phyloP scores from a whole-genome alignment of 2,329 filamentous ascomycete genomes.

The Pestalotiopsis sp. region DNA sequence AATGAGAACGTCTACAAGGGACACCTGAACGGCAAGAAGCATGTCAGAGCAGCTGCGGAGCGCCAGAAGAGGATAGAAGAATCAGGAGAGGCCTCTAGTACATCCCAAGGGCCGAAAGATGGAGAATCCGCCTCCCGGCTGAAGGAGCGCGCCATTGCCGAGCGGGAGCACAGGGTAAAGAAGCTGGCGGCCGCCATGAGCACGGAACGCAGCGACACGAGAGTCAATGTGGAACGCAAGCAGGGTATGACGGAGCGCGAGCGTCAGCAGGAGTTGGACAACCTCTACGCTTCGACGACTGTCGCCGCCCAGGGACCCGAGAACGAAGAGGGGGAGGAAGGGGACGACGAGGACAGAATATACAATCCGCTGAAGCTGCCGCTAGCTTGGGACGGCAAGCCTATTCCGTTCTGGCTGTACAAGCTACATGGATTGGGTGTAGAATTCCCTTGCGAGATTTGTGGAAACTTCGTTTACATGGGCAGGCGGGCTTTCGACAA shows the following conservation, averaged over 20 bases:
- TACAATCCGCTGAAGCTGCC: constrained; percentile 98
- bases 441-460: constrained; percentile 94
- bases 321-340: constrained; percentile 68
- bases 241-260: constrained; percentile 98
- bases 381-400: constrained; percentile 97
- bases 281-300: constrained; percentile 62
- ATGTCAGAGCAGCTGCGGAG: constrained; percentile 79
- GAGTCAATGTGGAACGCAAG: constrained; percentile 93
- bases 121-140: constrained; percentile 55
- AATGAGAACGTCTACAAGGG: constrained; percentile 94
- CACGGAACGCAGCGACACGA: constrained; percentile 84
- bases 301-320: constrained; percentile 48
- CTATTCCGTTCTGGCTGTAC: constrained; percentile 98
- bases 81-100: constrained; percentile 28
- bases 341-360: constrained; percentile 82
- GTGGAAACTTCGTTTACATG: constrained; percentile 99
- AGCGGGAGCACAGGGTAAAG: constrained; percentile 83
- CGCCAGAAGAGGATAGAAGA: constrained; percentile 54
- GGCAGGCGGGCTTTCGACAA: constrained; percentile 95
- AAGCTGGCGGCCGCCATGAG: constrained; percentile 82
- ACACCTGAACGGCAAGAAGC: constrained; percentile 89
- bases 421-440: constrained; percentile 94
- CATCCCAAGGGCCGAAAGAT: constrained; percentile 30
- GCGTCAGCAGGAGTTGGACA: constrained; percentile 90
- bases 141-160: constrained; percentile 89